Base-by-base conservation (phyloP, 176 grass and related monocot species). In the Saccharum officinarum region DNA sequence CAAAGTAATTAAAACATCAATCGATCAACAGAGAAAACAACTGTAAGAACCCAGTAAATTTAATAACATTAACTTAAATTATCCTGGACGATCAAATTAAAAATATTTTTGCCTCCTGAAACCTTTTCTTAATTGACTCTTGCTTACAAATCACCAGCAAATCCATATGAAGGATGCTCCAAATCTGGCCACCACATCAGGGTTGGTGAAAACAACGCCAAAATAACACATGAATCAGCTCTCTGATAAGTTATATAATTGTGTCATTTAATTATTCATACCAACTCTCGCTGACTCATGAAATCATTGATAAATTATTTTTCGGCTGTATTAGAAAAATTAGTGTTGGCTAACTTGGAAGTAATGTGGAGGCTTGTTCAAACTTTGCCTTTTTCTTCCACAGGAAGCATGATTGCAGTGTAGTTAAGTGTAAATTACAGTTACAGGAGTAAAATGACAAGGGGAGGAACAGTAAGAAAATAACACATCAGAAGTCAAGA, bases 261-360 rank as follows among this genome's bases (percentile, higher is more conserved):
- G 64, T 36, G 52, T n/a, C 25, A 70, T 82, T 77, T 34, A 70
- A 55, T 54, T 38, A 45, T 65, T 22, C 67, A 60, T 16, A 36
- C 15, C 16, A 44, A 47, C 70, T 50, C 13, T 36, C 8, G 4
- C 59, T 17, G 28, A 20, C 26, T 65, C 40, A 30, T 36, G 63
- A 81, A 70, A 77, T 65, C 69, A 84, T 54, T 52, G 50, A 39
- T 12, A 54, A 45, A 54, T 54, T 54, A 63, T 69, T 42, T 49
- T 80, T 68, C 41, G 54, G 10, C 13, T 36, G 14, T 20, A 30
- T 37, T 44, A 72, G 26, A 14, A 83, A 83, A 84, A 20, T 4
- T 1, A 54, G n/a, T 79, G 63, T 87, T 63, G 23, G 81, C 75
- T 87, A 80, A 23, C 69, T 91, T 91, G 31, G 39, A 87, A 87